phyloP scores from a whole-genome alignment of 805 yeast species.

The Pichia rugopelliculosa region DNA sequence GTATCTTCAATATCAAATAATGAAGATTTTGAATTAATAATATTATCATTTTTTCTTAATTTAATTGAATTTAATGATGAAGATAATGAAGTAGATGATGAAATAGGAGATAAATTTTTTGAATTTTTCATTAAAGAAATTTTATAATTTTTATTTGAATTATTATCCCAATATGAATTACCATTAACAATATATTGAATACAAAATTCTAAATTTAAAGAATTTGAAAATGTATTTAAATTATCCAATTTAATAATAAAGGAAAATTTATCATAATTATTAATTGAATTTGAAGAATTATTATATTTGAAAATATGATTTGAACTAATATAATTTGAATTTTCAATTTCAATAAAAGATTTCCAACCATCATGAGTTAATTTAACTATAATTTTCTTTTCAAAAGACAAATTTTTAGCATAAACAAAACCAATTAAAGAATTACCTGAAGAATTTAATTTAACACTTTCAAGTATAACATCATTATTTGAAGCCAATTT shows the following conservation, averaged over 20 bases:
- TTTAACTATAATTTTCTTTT: conserved; percentile 37
- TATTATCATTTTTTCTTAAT: neutral
- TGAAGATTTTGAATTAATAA: neutral
- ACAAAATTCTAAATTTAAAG: conserved; percentile 33
- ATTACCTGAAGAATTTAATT: conserved; percentile 34
- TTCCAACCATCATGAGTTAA: conserved; percentile 45
- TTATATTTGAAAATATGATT: conserved; percentile 36
- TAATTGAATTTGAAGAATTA: conserved; percentile 15
- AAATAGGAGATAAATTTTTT: neutral
- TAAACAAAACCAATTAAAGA: conserved; percentile 35
- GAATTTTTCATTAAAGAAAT: conserved; percentile 27
- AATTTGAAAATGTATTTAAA: conserved; percentile 18
- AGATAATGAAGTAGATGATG: neutral
- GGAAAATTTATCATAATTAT: conserved; percentile 35
- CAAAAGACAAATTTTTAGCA: conserved; percentile 33
- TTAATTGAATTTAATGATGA: neutral
- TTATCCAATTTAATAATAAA: conserved; percentile 40
- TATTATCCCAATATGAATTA: conserved; percentile 34
- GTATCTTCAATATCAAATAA: conserved; percentile 24
- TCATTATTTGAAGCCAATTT: conserved; percentile 24
- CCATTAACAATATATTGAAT: conserved; percentile 31
- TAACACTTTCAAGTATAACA: conserved; percentile 31
- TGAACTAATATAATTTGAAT: conserved; percentile 30
- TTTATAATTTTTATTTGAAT: conserved; percentile 30
- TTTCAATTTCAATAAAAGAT: conserved; percentile 25